Evolutionary conservation across 306 rosid species (phyloP).

Genomic region (Amphicarpaea edgeworthii): DNA sequence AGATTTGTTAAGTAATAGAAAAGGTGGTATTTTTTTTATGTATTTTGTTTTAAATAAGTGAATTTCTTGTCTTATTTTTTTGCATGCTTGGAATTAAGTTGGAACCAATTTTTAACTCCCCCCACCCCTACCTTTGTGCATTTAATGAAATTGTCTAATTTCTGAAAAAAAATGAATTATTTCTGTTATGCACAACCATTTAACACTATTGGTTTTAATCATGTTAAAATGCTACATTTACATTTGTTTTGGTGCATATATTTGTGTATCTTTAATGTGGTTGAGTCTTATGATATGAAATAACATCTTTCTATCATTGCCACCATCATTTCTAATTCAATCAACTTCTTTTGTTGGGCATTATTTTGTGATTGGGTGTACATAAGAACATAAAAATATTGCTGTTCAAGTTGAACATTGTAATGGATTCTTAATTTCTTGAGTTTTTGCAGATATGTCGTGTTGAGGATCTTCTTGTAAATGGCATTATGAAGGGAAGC

Average conservation of each 20-base stretch:
- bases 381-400: constrained; percentile 1
- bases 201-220: constrained; percentile 7
- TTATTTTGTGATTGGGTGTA: constrained; percentile 32
- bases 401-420: constrained; percentile 29
- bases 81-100: constrained; percentile 3
- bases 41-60: constrained; percentile 19
- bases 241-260: background rate
- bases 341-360: constrained; percentile 1
- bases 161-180: constrained; percentile 17
- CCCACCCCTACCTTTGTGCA: background rate
- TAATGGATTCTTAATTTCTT: constrained; percentile 35
- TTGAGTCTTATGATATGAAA: background rate
- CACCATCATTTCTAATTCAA: constrained; percentile 12
- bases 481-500: constrained; percentile 89
- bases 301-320: constrained; percentile 33
- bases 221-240: background rate
- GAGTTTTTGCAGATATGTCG: constrained; percentile 82
- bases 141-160: constrained; percentile 33
- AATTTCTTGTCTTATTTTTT: constrained; percentile 11
- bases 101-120: constrained; percentile 14
- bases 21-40: background rate
- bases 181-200: background rate
- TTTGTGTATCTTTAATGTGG: background rate
- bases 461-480: constrained; percentile 95
- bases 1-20: constrained; percentile 46